These are phyloP conservation scores for Globisporangium middletonii DNA, from an alignment of 352 stramenopile species.

Conservation along the genomic window DNA sequence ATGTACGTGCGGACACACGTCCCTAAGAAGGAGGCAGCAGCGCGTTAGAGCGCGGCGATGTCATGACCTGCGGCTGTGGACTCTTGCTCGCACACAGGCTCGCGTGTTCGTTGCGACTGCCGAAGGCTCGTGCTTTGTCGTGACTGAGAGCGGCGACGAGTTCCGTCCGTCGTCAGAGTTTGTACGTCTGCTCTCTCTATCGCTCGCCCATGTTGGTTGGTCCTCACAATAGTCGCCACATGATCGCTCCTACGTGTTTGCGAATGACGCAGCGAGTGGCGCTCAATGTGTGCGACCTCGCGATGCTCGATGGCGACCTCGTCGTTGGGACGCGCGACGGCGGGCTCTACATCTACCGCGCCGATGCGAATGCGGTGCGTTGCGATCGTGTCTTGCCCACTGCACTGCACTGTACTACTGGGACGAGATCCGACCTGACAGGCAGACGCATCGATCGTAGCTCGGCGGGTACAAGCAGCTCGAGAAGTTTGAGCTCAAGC, in stretches of 20 bases:
- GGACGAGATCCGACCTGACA: no score
- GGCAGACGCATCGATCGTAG: constrained; percentile 11
- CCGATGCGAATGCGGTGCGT: constrained; percentile 24
- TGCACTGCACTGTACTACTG: background rate
- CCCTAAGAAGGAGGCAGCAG: no score
- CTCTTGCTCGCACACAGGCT: constrained; percentile 18
- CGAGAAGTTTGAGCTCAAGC: constrained; percentile 43
- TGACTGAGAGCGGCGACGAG: constrained; percentile 39
- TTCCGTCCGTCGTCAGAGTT: constrained; percentile 58
- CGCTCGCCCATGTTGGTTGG: background rate
- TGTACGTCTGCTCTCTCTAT: constrained; percentile 22
- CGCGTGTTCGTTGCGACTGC: constrained; percentile 71
- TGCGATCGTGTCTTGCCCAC: background rate
- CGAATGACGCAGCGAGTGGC: constrained; percentile 32
- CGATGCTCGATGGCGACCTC: constrained; percentile 43
- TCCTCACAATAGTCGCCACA: no score
- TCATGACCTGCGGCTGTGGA: no score
- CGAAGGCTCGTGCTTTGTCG: constrained; percentile 61
- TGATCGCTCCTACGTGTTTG: background rate
- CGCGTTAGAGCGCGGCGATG: background rate
- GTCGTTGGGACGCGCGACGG: constrained; percentile 62
- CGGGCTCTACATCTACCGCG: constrained; percentile 45
- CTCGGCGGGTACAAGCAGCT: constrained; percentile 42
- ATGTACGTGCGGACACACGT: constrained; percentile 20
- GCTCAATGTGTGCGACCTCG: constrained; percentile 63